Evolutionary conservation across 257 asterid species (phyloP), one percentile per base, ranked within the genome.

Genomic region (Linderniella brevidens): DNA sequence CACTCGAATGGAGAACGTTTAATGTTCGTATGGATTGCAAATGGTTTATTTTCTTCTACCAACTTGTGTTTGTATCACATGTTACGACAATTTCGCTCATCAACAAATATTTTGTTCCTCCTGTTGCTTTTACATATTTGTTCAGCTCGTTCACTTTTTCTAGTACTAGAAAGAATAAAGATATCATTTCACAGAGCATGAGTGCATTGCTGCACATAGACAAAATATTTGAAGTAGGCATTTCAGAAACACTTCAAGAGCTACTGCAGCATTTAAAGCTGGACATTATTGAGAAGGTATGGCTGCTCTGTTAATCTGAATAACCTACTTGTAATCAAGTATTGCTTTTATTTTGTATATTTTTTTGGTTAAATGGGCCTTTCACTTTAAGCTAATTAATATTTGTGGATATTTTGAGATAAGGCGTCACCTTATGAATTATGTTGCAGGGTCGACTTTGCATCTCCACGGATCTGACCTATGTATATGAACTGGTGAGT

Each of bases 201-300:
- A 64, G 85, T 53, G 70, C 96, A 19, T 74, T 88, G 64, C 70
- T 88, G 73, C 96, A 88, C 68, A 68, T 88, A 74, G 75, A 71
- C 79, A 81, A 76, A 70, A 81, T 88, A 62, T 81, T 88, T 64
- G 94, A 84, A 77, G 94, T 88, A 19, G 98, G 94, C 56, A 64
- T 79, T 66, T 76, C 94, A 19, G 94, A 61, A 68, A 61, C 77
- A 59, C 76, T 84, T 59, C 84, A 57, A 37, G 96, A 78, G 55
- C 82, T 76, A 58, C 53, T 81, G 69, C 63, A 63, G 54, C 62
- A 63, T 53, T 76, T 75, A 65, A 67, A 73, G 64, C 63, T 88
- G 82, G 96, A 79, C 63, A 75, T 88, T 48, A 56, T 76, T 54
- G 80, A 76, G 64, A 67, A 73, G 98, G 98, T 88, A 58, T 35